Evolutionary conservation across 192 early-diverging fungal genomes (phyloP).

Genomic region (Coemansia sp.): DNA sequence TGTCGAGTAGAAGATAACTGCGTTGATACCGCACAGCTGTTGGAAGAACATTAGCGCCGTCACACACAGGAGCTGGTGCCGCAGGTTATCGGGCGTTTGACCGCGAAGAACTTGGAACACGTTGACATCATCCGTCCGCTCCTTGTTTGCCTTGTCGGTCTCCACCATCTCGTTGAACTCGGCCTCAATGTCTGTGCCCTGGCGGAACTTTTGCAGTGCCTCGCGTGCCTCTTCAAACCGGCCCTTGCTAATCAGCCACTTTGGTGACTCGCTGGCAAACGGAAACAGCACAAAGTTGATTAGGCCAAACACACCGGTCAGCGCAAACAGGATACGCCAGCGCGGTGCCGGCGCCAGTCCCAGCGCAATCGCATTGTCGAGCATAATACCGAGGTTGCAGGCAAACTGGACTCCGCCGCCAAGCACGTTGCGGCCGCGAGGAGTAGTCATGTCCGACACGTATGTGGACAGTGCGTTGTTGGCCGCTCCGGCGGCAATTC

Average conservation of each 20-base stretch:
- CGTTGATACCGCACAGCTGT: conserved; percentile 85
- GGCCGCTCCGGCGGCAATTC: conserved; percentile 69
- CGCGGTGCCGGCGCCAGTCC: conserved; percentile 59
- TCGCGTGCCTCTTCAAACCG: conserved; percentile 60
- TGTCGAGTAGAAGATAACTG: conserved; percentile 83
- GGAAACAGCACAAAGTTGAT: conserved; percentile 61
- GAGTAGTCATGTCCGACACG: conserved; percentile 77
- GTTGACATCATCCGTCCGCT: conserved; percentile 46
- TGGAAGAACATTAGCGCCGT: conserved; percentile 71
- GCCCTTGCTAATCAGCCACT: conserved; percentile 67
- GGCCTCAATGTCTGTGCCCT: conserved; percentile 56
- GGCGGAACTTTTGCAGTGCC: conserved; percentile 58
- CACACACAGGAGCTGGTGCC: conserved; percentile 63
- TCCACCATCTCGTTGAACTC: conserved; percentile 67
- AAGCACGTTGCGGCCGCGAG: conserved; percentile 65
- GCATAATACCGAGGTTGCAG: conserved; percentile 76
- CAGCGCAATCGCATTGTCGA: conserved; percentile 65
- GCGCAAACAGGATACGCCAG: conserved; percentile 71
- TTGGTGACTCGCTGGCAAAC: conserved; percentile 76
- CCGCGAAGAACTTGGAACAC: conserved; percentile 58
- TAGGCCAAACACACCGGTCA: conserved; percentile 64
- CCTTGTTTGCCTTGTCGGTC: conserved; percentile 42
- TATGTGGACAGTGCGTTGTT: conserved; percentile 66
- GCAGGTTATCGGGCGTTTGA: conserved; percentile 56
- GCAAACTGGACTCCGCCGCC: conserved; percentile 74